phyloP scores from a whole-genome alignment of 495 filamentous ascomycete species.

The Penicillium lagena region DNA sequence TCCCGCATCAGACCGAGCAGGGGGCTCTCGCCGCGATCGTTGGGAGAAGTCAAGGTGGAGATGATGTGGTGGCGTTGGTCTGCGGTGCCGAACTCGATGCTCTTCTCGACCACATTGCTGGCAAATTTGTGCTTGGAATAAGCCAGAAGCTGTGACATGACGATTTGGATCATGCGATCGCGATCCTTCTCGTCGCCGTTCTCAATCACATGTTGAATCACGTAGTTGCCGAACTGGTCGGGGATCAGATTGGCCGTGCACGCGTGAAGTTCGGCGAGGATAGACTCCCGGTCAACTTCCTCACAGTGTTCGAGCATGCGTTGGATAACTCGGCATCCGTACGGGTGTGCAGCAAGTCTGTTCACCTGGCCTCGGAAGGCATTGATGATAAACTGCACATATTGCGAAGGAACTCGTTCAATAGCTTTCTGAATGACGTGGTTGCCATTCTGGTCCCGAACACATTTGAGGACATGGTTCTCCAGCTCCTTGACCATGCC shows the following conservation, averaged over 20 bases:
- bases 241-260: conserved; percentile 67
- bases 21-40: conserved; percentile 59
- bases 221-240: conserved; percentile 95
- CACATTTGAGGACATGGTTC: conserved; percentile 68
- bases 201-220: conserved; percentile 88
- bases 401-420: conserved; percentile 71
- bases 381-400: conserved; percentile 85
- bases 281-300: conserved; percentile 57
- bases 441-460: conserved; percentile 91
- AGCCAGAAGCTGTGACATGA: conserved; percentile 63
- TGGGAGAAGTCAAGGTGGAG: conserved; percentile 50
- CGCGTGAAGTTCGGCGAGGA: conserved; percentile 74
- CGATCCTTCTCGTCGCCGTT: conserved; percentile 75
- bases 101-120: conserved; percentile 96
- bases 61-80: conserved; percentile 70
- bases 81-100: conserved; percentile 65
- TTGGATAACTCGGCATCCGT: conserved; percentile 92
- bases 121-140: conserved; percentile 95
- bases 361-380: conserved; percentile 78
- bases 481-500: conserved; percentile 78
- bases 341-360: conserved; percentile 69
- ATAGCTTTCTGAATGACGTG: conserved; percentile 97
- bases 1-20: conserved; percentile 79
- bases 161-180: conserved; percentile 61
- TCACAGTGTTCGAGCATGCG: conserved; percentile 84